Base-by-base conservation (phyloP, 2,329 filamentous ascomycete genomes). In the Ramichloridium luteum region DNA sequence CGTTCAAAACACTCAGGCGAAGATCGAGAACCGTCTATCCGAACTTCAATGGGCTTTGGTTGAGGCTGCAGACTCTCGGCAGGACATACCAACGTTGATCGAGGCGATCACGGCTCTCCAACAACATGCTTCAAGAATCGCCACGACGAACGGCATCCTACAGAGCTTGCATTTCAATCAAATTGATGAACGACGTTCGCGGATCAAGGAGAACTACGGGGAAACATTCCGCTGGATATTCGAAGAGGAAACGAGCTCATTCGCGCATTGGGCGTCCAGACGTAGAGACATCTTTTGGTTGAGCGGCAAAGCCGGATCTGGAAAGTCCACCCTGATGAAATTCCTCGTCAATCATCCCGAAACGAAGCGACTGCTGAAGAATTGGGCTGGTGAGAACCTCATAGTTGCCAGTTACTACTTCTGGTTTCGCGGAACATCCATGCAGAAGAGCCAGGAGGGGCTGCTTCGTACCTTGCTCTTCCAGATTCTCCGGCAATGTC, bases 321-420 rank as follows among this genome's bases (percentile, higher is more conserved):
- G 35, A 4, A 40, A 40, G 18, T 40, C 38, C 13, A 40, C 38
- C 2, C 25, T 40, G 26, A 38, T 40, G 35, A 37, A 37, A 15
- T 35, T 32, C 16, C 18, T 38, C 5, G 10, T 15, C 2, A 18
- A 16, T 8, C 12, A 26, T 12, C 2, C 22, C 2, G 5, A 5
- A 1, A 22, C 17, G 4, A 10, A 2, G n/a, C 4, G 9, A 16
- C 11, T 14, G 13, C 11, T 26, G 23, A n/a, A 8, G 8, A 8
- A 25, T 12, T 28, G 23, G 29, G 13, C 13, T 10, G 25, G 8
- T 6, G 4, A 11, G n/a, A n/a, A n/a, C n/a, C n/a, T n/a, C n/a
- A n/a, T n/a, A n/a, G n/a, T n/a, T n/a, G 32, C 32, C 8, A 13
- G 26, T 5, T 31, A 29, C 36, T 42, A 30, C 16, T 42, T 44